These are phyloP conservation scores for Immersiella caudata DNA, from an alignment of 495 filamentous ascomycete species.

Conservation along the genomic window DNA sequence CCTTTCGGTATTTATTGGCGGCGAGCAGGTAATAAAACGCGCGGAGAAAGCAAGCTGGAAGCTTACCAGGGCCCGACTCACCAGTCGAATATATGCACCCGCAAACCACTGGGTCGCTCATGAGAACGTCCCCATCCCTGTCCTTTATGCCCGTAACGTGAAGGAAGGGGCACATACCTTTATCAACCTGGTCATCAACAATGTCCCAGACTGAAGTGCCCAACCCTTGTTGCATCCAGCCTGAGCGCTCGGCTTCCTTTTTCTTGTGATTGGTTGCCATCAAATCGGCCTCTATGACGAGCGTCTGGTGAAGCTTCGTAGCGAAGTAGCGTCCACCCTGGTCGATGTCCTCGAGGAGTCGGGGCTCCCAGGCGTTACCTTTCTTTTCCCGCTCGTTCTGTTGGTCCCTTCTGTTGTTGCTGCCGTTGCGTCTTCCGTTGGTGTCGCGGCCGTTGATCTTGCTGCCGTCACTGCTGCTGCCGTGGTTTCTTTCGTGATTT, in stretches of 20 bases:
- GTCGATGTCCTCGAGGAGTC: too few relatives aligned
- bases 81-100: conserved; percentile 7
- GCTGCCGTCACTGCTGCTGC: conserved; percentile 1
- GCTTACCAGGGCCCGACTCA: neutral
- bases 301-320: neutral
- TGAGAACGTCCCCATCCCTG: neutral
- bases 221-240: too few relatives aligned
- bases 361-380: neutral
- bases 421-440: neutral
- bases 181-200: neutral
- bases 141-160: conserved; percentile 11
- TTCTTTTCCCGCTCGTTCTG: neutral
- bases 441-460: conserved; percentile 8
- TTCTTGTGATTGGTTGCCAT: too few relatives aligned
- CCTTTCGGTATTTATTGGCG: neutral
- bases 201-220: conserved; percentile 10
- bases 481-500: too few relatives aligned
- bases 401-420: neutral
- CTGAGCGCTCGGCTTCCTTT: too few relatives aligned
- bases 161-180: neutral
- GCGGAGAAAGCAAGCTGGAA: conserved; percentile 17
- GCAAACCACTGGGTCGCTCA: neutral
- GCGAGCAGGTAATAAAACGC: conserved; percentile 17
- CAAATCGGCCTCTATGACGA: neutral
- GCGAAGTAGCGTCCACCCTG: neutral